phyloP scores from a whole-genome alignment of 179 eudicot species.

The Beta macrorhiza region DNA sequence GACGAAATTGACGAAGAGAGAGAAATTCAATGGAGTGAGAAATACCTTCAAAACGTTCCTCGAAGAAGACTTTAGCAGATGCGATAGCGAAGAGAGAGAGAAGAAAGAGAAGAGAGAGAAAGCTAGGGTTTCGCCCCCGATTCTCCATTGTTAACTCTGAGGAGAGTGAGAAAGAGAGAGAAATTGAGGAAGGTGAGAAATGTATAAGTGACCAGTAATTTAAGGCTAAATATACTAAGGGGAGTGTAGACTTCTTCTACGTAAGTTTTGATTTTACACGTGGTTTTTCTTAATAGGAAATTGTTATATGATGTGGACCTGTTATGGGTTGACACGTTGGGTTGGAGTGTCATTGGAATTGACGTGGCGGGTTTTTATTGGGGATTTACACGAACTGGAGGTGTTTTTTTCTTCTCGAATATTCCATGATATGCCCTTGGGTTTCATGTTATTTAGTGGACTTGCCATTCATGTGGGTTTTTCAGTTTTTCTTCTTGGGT shows the following conservation, averaged over 20 bases:
- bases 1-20: conserved; percentile 1
- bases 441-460: background rate
- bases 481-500: too few species aligned
- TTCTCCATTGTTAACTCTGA: conserved; percentile 33
- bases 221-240: conserved; percentile 8
- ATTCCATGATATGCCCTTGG: conserved; percentile 12
- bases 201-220: conserved; percentile 19
- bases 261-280: background rate
- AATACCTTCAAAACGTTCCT: conserved; percentile 74
- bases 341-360: conserved; percentile 29
- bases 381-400: conserved; percentile 22
- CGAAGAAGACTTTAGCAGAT: conserved; percentile 72
- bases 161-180: conserved; percentile 12
- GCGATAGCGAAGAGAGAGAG: conserved; percentile 55
- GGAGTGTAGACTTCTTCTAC: background rate
- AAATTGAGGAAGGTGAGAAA: conserved; percentile 20
- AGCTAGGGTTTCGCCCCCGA: conserved; percentile 45
- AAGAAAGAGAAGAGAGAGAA: conserved; percentile 42
- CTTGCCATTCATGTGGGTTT: conserved; percentile 15
- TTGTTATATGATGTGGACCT: conserved; percentile 34
- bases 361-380: conserved; percentile 42
- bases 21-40: background rate
- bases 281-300: conserved; percentile 11
- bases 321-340: conserved; percentile 24
- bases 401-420: background rate